Conservation (phyloP, 2,329 filamentous ascomycete species). For the Fusarium nodosum region DNA sequence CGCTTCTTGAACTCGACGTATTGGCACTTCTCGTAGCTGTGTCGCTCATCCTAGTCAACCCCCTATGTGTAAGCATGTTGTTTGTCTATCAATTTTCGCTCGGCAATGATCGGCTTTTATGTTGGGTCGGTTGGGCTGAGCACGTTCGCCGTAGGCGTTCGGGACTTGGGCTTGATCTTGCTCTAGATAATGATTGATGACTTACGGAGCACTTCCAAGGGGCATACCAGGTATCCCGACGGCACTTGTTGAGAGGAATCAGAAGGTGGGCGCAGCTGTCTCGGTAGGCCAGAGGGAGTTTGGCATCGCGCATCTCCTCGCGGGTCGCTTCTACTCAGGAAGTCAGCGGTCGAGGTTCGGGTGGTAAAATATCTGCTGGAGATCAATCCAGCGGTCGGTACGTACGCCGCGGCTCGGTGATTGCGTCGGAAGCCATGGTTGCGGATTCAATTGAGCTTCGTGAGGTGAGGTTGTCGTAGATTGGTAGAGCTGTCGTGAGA, state of each 20-base stretch:
- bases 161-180: slow-evolving; percentile 10
- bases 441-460: slow-evolving; percentile 54
- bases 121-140: slow-evolving; percentile 9
- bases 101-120: slow-evolving; percentile 28
- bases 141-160: slow-evolving; percentile 24
- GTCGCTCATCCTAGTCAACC: slow-evolving; percentile 83
- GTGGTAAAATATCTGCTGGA: slow-evolving; percentile 22
- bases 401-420: slow-evolving; percentile 58
- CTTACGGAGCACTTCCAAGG: slow-evolving; percentile 98
- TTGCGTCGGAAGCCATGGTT: slow-evolving; percentile 56
- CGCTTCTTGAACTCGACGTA: slow-evolving; percentile 99
- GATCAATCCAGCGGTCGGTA: slow-evolving; percentile 26
- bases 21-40: slow-evolving; percentile 99
- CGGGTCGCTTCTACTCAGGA: slow-evolving; percentile 76
- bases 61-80: slow-evolving; percentile 43
- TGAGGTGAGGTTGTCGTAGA: slow-evolving; percentile 49
- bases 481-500: slow-evolving; percentile 49
- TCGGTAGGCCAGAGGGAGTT: slow-evolving; percentile 89
- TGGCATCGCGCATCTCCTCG: slow-evolving; percentile 94
- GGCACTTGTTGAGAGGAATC: slow-evolving; percentile 96
- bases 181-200: slow-evolving; percentile 37
- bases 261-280: slow-evolving; percentile 96
- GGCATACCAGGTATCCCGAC: slow-evolving; percentile 90
- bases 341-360: slow-evolving; percentile 43
- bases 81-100: slow-evolving; percentile 22